Conservation (phyloP, 2,329 filamentous ascomycete genomes). For the Septoria linicola region DNA sequence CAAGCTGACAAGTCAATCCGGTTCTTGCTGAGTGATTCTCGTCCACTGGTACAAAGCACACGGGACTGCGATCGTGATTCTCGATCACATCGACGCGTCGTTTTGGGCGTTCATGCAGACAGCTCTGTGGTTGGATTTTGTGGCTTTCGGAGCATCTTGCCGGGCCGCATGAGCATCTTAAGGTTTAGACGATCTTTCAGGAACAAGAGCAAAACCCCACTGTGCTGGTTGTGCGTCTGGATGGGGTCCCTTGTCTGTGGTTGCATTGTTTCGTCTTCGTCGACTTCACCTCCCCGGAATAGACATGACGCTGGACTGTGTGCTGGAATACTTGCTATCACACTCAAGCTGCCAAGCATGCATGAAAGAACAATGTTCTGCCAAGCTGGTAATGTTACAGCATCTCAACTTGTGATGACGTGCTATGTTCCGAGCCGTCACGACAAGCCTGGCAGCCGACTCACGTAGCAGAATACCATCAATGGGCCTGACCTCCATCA, state of each 20-base stretch:
- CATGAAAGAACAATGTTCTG: no score
- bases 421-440: conserved; percentile 1
- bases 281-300: conserved; percentile 7
- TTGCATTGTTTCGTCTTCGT: neutral
- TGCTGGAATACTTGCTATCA: no score
- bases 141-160: conserved; percentile 11
- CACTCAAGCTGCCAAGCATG: no score
- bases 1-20: neutral
- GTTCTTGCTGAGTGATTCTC: neutral
- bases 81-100: conserved; percentile 3
- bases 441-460: neutral
- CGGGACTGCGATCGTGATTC: conserved; percentile 8
- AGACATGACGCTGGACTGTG: no score
- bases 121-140: conserved; percentile 10
- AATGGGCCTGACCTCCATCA: neutral
- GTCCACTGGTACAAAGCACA: neutral
- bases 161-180: conserved; percentile 6
- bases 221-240: neutral
- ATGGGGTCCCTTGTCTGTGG: neutral
- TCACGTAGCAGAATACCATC: conserved; percentile 3
- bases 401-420: conserved; percentile 1
- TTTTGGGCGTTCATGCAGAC: conserved; percentile 15
- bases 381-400: no score
- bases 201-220: conserved; percentile 10
- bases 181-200: conserved; percentile 13